These are phyloP conservation scores for Pyrenophora tritici-repentis DNA, from an alignment of 2,329 filamentous ascomycete genomes.

Conservation along the genomic window DNA sequence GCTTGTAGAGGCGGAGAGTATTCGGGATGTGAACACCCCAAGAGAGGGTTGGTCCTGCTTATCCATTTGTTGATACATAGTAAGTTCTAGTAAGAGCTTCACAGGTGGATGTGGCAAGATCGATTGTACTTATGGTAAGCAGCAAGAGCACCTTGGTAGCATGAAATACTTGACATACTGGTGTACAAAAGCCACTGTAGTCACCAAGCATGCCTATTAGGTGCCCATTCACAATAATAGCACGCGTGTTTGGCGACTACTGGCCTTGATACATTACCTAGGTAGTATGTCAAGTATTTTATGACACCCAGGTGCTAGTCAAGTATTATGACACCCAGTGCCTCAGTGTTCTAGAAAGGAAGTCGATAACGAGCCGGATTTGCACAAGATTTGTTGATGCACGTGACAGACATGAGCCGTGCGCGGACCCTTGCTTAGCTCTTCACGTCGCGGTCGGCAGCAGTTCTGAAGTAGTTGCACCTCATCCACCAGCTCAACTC, in stretches of 20 bases:
- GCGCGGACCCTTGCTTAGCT: constrained; percentile 20
- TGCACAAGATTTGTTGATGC: neutral
- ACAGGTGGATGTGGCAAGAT: neutral
- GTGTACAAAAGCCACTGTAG: too few species aligned
- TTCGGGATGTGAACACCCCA: neutral
- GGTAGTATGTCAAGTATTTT: too few species aligned
- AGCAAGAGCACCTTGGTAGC: too few species aligned
- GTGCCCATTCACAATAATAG: too few species aligned
- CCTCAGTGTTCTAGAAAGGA: neutral
- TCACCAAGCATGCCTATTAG: too few species aligned
- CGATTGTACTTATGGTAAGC: neutral
- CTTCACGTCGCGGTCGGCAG: constrained; percentile 23
- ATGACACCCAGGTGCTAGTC: too few species aligned
- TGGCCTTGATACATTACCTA: too few species aligned
- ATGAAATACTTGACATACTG: too few species aligned
- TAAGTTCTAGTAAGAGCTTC: constrained; percentile 1
- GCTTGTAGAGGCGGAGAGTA: neutral
- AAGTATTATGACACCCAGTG: too few species aligned
- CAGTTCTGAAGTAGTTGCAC: constrained; percentile 10
- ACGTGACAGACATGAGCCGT: constrained; percentile 12
- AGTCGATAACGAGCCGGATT: neutral
- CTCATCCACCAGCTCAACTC: constrained; percentile 3
- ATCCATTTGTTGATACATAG: neutral
- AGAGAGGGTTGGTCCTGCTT: constrained; percentile 13
- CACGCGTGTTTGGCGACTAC: too few species aligned